A percentile compares a stretch with the other conserved stretches of the same genome.
These are phyloP conservation scores for Zea luxurians DNA, from an alignment of 176 grass and related monocot genomes.

Conservation along the genomic window DNA sequence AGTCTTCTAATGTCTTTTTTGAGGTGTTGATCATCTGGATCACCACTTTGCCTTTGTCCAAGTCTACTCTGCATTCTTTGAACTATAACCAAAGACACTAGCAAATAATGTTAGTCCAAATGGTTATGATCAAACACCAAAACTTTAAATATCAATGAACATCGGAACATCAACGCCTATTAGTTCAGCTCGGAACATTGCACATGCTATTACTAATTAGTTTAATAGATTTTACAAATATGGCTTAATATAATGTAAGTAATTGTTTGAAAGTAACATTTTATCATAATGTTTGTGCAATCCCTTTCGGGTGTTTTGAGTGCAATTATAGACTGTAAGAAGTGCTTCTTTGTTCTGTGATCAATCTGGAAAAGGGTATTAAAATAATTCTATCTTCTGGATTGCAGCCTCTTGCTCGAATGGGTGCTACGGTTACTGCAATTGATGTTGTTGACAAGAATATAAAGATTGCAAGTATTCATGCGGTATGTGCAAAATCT, in stretches of 20 bases:
- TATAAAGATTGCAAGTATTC: slow-evolving; percentile 85
- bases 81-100: no score
- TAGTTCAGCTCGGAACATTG: neutral
- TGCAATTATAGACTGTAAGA: neutral
- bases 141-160: no score
- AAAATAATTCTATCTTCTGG: slow-evolving; percentile 7
- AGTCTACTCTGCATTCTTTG: no score
- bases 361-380: neutral
- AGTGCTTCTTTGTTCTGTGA: slow-evolving; percentile 12
- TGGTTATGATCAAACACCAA: no score
- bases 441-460: slow-evolving; percentile 95
- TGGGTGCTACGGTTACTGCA: slow-evolving; percentile 86
- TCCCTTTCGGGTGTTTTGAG: neutral
- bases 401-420: slow-evolving; percentile 79
- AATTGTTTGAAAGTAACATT: slow-evolving; percentile 6
- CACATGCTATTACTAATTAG: neutral
- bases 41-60: no score
- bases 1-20: no score
- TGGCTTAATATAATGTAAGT: neutral
- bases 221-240: neutral
- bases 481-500: slow-evolving; percentile 64
- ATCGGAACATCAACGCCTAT: no score
- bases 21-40: no score
- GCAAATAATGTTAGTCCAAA: no score
- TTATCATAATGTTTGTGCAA: slow-evolving; percentile 1